Percentiles rank a stretch among this genome's conserved stretches.
Conservation (phyloP, 257 asterid genomes). For the Fraxinus pennsylvanica region DNA sequence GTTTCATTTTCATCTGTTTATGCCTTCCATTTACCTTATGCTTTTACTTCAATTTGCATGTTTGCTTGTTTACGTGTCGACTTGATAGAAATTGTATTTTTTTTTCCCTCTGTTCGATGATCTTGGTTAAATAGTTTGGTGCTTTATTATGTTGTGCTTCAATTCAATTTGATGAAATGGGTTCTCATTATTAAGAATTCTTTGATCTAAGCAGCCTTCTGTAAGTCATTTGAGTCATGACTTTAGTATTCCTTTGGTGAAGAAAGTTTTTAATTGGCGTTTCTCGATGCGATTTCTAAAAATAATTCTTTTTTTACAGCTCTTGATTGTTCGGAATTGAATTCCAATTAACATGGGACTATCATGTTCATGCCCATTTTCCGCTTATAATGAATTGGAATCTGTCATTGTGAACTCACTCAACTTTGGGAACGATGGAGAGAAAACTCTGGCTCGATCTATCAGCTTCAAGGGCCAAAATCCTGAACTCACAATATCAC, state of each 20-base stretch:
- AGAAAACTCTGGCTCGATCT: constrained; percentile 33
- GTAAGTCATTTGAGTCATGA: too few species aligned
- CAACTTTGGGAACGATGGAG: constrained; percentile 33
- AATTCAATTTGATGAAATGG: background rate
- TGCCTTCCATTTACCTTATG: too few species aligned
- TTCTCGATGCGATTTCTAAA: background rate
- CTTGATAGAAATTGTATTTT: background rate
- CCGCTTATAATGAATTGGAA: constrained; percentile 52
- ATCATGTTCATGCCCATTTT: constrained; percentile 60
- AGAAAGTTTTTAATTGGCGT: too few species aligned
- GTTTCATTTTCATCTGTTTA: background rate
- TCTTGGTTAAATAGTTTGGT: background rate
- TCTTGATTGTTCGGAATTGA: constrained; percentile 19
- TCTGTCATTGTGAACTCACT: constrained; percentile 49
- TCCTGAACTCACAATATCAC: constrained; percentile 34
- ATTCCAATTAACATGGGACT: constrained; percentile 72
- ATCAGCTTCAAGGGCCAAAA: constrained; percentile 39
- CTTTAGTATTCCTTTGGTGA: too few species aligned
- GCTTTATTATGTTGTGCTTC: background rate
- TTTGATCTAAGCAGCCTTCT: too few species aligned
- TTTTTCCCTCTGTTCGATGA: background rate
- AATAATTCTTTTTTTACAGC: background rate
- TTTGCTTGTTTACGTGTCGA: background rate
- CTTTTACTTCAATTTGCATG: too few species aligned
- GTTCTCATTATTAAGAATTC: background rate